Base-by-base conservation (phyloP, 768 basidiomycete species). In the Boletus bicolor region DNA sequence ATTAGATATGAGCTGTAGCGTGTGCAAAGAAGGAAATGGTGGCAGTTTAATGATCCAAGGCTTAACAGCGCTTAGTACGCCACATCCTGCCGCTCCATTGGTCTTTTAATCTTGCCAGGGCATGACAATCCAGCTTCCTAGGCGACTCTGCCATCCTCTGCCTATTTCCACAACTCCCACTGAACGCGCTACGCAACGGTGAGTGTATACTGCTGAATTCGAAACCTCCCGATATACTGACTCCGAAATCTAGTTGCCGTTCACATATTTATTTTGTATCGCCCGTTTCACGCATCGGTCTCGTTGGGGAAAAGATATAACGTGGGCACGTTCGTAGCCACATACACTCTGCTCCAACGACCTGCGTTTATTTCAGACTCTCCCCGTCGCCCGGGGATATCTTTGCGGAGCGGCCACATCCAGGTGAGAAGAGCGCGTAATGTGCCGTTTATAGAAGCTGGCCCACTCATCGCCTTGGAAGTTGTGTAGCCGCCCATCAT, bases 391-490 rank as follows among this genome's bases (percentile, higher is more conserved):
- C 46, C 5, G 7, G 30, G 4, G 45, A 44, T 34, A 10, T n/a
- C 26, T 7, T 30, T 11, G n/a, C 11, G 8, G 11, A 15, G 51
- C 44, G n/a, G n/a, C 8, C 38, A 14, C 52, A 8, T 7, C 21
- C 37, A 58, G 60, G 65, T 66, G 28, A 53, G 62, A 11, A 21
- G 9, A 1, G 19, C 26, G 7, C 2, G 4, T 17, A 12, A 3
- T 24, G 21, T 35, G 3, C 15, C 12, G 7, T 19, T 41, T 46
- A n/a, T 28, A 4, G 2, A 47, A 17, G 15, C 36, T 1, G 15
- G 41, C 49, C 28, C 37, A 28, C 53, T 65, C 34, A 67, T 48
- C 6, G 2, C 44, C 7, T 3, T 17, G 8, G 6, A 53, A 62
- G 57, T 24, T 11, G 45, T n/a, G 42, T 30, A 41, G 19, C 19